Evolutionary conservation across 495 filamentous ascomycete species (phyloP), one percentile per base, ranked within the genome.

Genomic region (Rostrohypoxylon terebratum): DNA sequence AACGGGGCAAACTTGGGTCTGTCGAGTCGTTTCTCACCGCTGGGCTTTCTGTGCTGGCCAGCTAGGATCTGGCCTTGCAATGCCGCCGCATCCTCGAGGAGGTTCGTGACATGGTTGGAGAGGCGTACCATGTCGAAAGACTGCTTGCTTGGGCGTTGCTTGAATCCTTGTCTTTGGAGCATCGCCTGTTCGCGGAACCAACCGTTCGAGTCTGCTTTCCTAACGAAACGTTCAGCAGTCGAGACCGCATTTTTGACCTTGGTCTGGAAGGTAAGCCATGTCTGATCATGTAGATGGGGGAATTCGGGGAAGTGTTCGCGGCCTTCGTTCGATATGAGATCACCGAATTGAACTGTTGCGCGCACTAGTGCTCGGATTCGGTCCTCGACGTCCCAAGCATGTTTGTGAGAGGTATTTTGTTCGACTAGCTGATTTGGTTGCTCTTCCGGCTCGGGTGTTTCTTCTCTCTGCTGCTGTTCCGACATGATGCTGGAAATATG

Each of bases 11-110:
- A 13, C 2, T 11, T 6, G 0, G 55, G 55, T 0, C 9, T 4
- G 3, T 63, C 3, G 20, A 63, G 59, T 5, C 31, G 59, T 16
- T 6, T n/a, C 16, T 38, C 34, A 14, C 25, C 59, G 1, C 21
- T 8, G 8, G 59, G 59, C 20, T 34, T 31, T 20, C 28, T 13
- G 28, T 51, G 48, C 16, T 63, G 59, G 14, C 59, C 59, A 1
- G 59, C 59, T 7, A 63, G 59, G 1, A 63, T n/a, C 31, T 45
- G 44, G 44, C 13, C 51, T 9, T 23, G 14, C 8, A 63, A 4
- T 6, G 7, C 42, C 16, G 16, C 8, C 4, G n/a, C 9, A 9
- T 51, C 44, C 9, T 51, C 59, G 2, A 63, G 31, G 9, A 23
- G 28, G 4, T 2, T 8, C 8, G 18, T 63, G 11, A 34, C 38